Conservation (phyloP, 257 asterid species). For the Przewalskia tangutica region DNA sequence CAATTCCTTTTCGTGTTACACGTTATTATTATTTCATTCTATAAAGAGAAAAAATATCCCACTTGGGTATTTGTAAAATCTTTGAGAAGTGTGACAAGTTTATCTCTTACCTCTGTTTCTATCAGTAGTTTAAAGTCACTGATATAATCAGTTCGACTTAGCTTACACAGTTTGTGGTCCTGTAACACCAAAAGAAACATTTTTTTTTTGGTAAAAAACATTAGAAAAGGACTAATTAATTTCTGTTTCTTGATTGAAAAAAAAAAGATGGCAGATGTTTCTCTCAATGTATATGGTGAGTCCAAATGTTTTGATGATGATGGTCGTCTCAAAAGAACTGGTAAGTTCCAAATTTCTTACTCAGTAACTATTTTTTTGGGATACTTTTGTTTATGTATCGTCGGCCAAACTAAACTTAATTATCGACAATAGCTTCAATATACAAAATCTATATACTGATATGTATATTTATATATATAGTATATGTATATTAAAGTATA, state of each 20-base stretch:
- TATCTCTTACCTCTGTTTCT: not conserved
- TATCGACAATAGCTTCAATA: too few species aligned
- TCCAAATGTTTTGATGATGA: conserved; percentile 6
- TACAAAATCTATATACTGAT: too few species aligned
- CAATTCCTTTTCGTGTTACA: not conserved
- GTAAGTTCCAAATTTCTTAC: not conserved
- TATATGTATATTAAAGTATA: too few species aligned
- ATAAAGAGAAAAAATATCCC: not conserved
- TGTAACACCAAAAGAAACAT: not conserved
- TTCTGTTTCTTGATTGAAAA: not conserved
- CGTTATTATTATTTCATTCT: not conserved
- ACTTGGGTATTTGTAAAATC: not conserved
- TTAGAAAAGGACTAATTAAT: not conserved
- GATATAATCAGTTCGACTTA: not conserved
- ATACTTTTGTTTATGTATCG: too few species aligned
- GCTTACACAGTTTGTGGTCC: not conserved
- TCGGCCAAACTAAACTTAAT: too few species aligned
- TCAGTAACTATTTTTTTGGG: not conserved
- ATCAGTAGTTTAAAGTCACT: not conserved
- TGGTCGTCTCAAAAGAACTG: conserved; percentile 3
- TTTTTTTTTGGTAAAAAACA: not conserved
- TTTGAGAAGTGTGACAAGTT: not conserved
- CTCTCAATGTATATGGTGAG: not conserved
- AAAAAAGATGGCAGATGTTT: not conserved
- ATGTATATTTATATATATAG: too few species aligned